Conservation (phyloP, 148 eudicot species). For the Simmondsia chinensis region DNA sequence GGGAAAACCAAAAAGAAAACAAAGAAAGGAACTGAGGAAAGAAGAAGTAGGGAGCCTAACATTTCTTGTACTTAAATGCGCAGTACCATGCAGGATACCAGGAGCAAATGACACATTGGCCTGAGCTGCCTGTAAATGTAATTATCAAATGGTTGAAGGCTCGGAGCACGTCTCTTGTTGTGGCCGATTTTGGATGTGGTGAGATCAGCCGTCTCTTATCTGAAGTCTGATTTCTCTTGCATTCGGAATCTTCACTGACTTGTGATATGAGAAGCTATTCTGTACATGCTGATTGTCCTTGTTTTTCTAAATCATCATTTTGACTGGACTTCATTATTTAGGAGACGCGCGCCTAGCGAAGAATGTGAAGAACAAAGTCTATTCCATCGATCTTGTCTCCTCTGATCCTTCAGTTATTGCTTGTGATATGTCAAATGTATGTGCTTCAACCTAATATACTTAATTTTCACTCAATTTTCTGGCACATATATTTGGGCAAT, state of each 20-base stretch:
- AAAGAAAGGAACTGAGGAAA: too few relatives aligned
- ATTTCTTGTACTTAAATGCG: conserved; percentile 28
- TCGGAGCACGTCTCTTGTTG: conserved; percentile 56
- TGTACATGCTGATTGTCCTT: neutral
- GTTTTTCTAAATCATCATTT: neutral
- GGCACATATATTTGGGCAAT: too few relatives aligned
- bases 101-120: conserved; percentile 98
- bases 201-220: conserved; percentile 17
- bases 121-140: conserved; percentile 79
- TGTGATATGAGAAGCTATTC: neutral
- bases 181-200: conserved; percentile 98
- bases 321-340: conserved; percentile 15
- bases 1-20: too few relatives aligned
- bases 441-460: conserved; percentile 7
- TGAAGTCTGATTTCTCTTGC: neutral
- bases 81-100: conserved; percentile 99
- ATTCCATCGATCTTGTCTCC: conserved; percentile 83
- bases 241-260: neutral
- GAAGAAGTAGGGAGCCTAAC: too few relatives aligned
- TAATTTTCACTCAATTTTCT: too few relatives aligned
- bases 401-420: conserved; percentile 84
- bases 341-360: conserved; percentile 87
- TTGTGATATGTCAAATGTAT: conserved; percentile 95
- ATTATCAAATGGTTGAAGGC: conserved; percentile 86
- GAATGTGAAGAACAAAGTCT: conserved; percentile 83